Percentiles rank a stretch among this genome's conserved stretches.
phyloP scores from a whole-genome alignment of 768 basidiomycete genomes.

The Mrakia frigida region DNA sequence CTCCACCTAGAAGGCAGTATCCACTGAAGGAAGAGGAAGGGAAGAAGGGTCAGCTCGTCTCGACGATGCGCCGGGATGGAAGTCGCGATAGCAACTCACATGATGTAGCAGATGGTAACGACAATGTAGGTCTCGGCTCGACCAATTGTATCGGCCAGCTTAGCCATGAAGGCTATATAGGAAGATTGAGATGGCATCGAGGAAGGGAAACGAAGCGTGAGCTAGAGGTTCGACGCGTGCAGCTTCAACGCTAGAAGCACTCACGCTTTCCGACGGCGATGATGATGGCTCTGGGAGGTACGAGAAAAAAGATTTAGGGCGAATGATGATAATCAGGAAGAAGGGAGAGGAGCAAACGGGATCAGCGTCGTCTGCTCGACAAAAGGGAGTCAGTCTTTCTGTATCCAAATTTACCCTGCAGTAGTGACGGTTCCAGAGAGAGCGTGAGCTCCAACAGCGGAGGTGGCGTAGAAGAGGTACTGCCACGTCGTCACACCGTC shows the following conservation, averaged over 20 bases:
- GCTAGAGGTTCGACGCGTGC: too few relatives aligned
- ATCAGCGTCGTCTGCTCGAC: background rate
- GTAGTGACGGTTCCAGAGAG: constrained; percentile 15
- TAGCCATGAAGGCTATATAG: constrained; percentile 70
- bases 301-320: too few relatives aligned
- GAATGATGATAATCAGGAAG: too few relatives aligned
- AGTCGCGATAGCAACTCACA: too few relatives aligned
- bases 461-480: constrained; percentile 33
- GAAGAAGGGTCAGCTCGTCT: background rate
- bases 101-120: constrained; percentile 48
- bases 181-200: too few relatives aligned
- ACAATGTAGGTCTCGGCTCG: constrained; percentile 48
- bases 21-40: constrained; percentile 39
- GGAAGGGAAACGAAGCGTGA: too few relatives aligned
- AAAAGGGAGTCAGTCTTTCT: background rate
- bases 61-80: too few relatives aligned
- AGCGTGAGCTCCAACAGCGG: constrained; percentile 38
- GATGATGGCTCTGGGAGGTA: constrained; percentile 3
- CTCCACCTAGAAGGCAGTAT: constrained; percentile 39
- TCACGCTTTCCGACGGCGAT: constrained; percentile 44
- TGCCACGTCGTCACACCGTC: background rate
- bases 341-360: background rate
- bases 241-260: background rate
- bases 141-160: constrained; percentile 65
- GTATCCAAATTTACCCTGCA: background rate